Conservation (phyloP, 495 filamentous ascomycete genomes). For the Daldinia bambusicola region DNA sequence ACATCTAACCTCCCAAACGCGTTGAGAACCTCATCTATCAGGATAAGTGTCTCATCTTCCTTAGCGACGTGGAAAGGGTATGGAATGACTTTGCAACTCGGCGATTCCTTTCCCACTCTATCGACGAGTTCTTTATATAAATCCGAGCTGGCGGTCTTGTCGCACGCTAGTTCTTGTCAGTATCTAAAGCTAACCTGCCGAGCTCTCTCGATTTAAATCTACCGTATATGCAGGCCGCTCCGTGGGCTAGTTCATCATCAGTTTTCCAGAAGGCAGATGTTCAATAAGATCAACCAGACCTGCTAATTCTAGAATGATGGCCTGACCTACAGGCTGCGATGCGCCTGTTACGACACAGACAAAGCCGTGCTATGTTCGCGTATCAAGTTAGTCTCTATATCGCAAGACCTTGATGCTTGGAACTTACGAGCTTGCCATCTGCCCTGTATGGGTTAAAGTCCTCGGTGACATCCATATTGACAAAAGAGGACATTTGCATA, state of each 20-base stretch:
- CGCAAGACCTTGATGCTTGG: neutral
- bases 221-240: conserved; percentile 3
- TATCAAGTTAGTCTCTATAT: neutral
- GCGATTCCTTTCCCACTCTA: conserved; percentile 50
- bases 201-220: neutral
- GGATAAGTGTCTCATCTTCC: conserved; percentile 67
- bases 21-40: conserved; percentile 71
- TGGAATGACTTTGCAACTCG: conserved; percentile 67
- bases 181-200: neutral
- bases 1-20: conserved; percentile 68
- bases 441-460: neutral
- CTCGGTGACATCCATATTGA: neutral
- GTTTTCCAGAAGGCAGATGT: neutral
- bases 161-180: conserved; percentile 44
- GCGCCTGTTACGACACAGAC: conserved; percentile 1
- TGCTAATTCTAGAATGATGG: neutral
- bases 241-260: neutral
- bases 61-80: conserved; percentile 65
- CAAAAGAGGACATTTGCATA: neutral
- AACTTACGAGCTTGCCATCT: conserved; percentile 1
- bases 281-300: neutral
- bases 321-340: neutral
- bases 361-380: neutral
- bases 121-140: conserved; percentile 47
- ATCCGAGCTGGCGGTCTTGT: conserved; percentile 39